Base-by-base conservation (phyloP, 257 asterid genomes). In the Solanum sparsipilum region DNA sequence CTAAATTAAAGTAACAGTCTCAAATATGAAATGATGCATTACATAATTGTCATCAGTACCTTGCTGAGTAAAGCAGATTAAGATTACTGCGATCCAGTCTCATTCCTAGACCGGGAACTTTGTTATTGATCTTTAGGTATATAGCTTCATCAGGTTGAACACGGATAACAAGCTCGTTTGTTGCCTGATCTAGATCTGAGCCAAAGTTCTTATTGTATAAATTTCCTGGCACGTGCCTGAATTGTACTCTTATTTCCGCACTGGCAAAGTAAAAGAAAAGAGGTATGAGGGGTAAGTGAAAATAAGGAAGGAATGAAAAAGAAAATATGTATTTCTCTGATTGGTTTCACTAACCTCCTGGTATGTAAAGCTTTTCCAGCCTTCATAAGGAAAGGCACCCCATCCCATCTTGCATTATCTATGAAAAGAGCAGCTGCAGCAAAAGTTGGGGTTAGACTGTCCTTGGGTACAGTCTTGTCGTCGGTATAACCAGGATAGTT, bases 381-480 rank as follows among this genome's bases (percentile, higher is more conserved):
- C 92, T 97, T 97, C 99, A 97, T 97, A 65, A 97, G 92, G 86
- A 97, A 97, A 23, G 99, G 99, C 73, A 97, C 99, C 46, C 99
- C 99, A 48, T 97, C 99, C 99, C 99, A 97, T 92, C 99, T 94
- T 4, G 98, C 93, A 44, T 95, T 97, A 89, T 95, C 95, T 60
- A 97, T 96, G 92, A 97, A 95, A 89, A 97, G 96, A 39, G 99
- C 98, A 86, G 98, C 99, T 7, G 99, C 99, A 87, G 99, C 98
- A 91, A 97, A 97, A 63, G 99, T 97, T 4, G 99, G 98, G 84
- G 99, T 97, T 88, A 94, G 88, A 90, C 99, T 97, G 90, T 91
- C 94, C 34, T 97, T 93, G 5, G 98, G 98, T 60, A 97, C 99
- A 0, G 99, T 97, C 92, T 94, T 95, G 93, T 97, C 99, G 8